Evolutionary conservation across 257 asterid species (phyloP), one percentile per base, ranked within the genome.

Genomic region (Echites panduratus): DNA sequence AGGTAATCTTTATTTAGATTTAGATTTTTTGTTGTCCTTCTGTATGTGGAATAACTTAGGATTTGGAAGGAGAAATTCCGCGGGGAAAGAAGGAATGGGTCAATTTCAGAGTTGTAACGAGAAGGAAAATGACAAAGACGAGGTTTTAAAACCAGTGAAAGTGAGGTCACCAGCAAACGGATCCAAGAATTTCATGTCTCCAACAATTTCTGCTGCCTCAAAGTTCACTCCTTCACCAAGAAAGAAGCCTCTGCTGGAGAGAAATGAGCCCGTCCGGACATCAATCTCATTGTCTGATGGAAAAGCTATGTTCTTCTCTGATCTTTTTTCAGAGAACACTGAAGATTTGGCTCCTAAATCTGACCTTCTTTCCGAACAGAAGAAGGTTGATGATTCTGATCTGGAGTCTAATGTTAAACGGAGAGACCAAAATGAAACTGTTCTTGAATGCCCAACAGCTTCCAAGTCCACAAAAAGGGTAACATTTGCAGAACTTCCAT

Each of bases 121-220:
- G 70, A 90, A 95, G 62, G 99, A 92, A 87, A 95, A 95, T 41
- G 91, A 82, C 40, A 87, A 74, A 64, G 87, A 82, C 52, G 70
- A 70, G 35, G 32, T 14, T 11, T 41, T 61, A 7, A 90, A 76
- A 71, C 76, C 81, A 17, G 76, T 76, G 2, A 89, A 87, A 72
- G 66, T 81, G 69, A 84, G 79, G 47, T 83, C 90, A 43, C 86
- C 89, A 11, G 84, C 87, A 2, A 93, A 83, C 81, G 86, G 87
- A 35, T 73, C 90, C 3, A 93, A 91, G 79, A 82, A 83, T 70
- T 92, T 95, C 82, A 95, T 95, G 98, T 79, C 96, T 19, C 99
- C 98, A 1, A 95, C 99, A 0, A 92, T 95, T 49, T 95, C 99
- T 4, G 96, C 99, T 3, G 96, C 98, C 45, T 91, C 96, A 58